Evolutionary conservation across 2,329 filamentous ascomycete genomes (phyloP).

Genomic region (Apiospora arundinis): DNA sequence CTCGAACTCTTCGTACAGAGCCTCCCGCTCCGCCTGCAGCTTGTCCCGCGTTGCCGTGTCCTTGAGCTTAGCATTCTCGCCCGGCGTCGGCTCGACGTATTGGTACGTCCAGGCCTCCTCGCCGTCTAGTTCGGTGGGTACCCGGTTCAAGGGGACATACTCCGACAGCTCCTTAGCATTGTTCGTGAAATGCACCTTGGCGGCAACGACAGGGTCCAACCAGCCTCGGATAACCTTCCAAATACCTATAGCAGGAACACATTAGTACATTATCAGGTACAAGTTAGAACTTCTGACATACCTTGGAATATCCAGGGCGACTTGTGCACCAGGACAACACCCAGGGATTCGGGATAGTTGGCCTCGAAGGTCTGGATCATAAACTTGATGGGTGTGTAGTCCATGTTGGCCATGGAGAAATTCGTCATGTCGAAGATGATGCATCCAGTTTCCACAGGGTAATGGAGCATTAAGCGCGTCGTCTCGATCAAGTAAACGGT

Average conservation of each 20-base stretch:
- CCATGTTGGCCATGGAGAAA: conserved; percentile 96
- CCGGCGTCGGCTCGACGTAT: conserved; percentile 76
- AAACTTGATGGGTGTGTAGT: conserved; percentile 96
- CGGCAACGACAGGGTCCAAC: conserved; percentile 94
- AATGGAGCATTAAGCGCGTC: conserved; percentile 79
- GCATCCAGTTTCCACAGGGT: conserved; percentile 89
- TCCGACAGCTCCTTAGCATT: conserved; percentile 77
- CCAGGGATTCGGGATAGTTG: conserved; percentile 94
- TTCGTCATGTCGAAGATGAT: conserved; percentile 96
- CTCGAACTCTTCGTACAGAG: conserved; percentile 77
- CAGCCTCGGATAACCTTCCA: conserved; percentile 96
- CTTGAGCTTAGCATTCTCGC: conserved; percentile 80
- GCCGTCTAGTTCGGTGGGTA: conserved; percentile 85
- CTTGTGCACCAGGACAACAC: conserved; percentile 91
- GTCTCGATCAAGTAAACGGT: conserved; percentile 97
- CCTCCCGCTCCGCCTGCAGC: conserved; percentile 67
- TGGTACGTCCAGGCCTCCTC: conserved; percentile 84
- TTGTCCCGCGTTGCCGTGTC: conserved; percentile 66
- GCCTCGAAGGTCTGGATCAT: conserved; percentile 99
- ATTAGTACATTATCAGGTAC: conserved; percentile 38
- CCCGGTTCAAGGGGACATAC: conserved; percentile 73
- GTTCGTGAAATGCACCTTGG: conserved; percentile 93
- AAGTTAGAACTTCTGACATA: conserved; percentile 51
- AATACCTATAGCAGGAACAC: conserved; percentile 65
- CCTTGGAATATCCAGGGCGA: conserved; percentile 97